Percentiles rank a stretch among this genome's conserved stretches.
These are phyloP conservation scores for Cenchrus fungigraminus DNA, from an alignment of 176 grass and related monocot genomes.

Conservation along the genomic window DNA sequence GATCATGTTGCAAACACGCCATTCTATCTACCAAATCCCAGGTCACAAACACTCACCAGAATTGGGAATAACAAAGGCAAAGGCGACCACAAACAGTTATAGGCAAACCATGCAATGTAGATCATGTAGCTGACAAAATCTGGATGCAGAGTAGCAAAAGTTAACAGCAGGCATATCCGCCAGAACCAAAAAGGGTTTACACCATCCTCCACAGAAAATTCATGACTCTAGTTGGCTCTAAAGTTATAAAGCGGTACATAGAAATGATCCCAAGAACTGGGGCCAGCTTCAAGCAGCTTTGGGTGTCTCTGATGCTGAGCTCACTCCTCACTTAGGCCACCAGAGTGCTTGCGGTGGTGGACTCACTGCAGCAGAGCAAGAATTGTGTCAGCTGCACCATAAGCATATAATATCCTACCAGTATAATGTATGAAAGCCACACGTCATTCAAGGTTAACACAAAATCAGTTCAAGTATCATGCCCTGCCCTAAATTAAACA, in stretches of 20 bases:
- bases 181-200: conserved; percentile 33
- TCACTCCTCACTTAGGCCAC: conserved; percentile 59
- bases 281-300: conserved; percentile 27
- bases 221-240: conserved; percentile 28
- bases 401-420: not conserved
- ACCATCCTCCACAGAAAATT: conserved; percentile 28
- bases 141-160: conserved; percentile 29
- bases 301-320: conserved; percentile 13
- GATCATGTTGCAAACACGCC: not conserved
- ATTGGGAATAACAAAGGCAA: not conserved
- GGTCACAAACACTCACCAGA: not conserved
- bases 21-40: not conserved
- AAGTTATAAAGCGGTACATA: conserved; percentile 47
- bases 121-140: conserved; percentile 46
- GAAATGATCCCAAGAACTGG: not conserved
- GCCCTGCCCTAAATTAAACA: not conserved
- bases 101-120: conserved; percentile 13
- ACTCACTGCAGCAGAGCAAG: conserved; percentile 55
- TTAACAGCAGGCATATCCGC: conserved; percentile 21
- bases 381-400: not conserved
- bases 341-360: conserved; percentile 68
- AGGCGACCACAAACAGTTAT: not conserved
- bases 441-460: not conserved
- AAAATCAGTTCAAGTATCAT: not conserved
- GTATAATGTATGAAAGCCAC: not conserved